Base-by-base conservation (phyloP, 768 basidiomycete species). In the Zangia roseola region DNA sequence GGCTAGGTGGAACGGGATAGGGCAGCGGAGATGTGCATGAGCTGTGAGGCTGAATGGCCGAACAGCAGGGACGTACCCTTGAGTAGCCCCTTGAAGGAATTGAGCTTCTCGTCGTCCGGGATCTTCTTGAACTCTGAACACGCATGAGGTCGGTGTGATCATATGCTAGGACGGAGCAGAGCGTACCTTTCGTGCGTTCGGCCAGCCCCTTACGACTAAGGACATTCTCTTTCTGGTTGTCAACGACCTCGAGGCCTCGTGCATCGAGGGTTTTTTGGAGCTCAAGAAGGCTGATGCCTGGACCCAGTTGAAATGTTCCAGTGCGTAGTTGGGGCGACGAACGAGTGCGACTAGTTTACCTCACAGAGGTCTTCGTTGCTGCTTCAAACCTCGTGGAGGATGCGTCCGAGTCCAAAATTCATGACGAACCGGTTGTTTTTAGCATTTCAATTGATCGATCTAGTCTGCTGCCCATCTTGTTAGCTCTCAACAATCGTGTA, bases 141-240 rank as follows among this genome's bases (percentile, higher is more conserved):
- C 23, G n/a, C 3, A 16, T 36, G 48, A 14, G 28, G 28, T 36
- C 2, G 6, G 16, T 35, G 10, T 8, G 35, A 19, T 4, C 12
- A 10, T 17, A 8, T 16, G 45, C n/a, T 14, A 40, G 21, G 10
- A 25, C 2, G 17, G 26, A 24, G 5, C 2, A 13, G 35, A 45
- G 17, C 23, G 10, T 33, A 90, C 95, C 95, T 75, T 95, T 91
- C 0, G 97, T 99, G 67, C 89, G 87, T 72, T 98, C 97, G 1
- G 95, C 91, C 19, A 99, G 76, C 45, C 85, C 88, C 69, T 97
- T 99, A 36, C 97, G 80, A 10, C 94, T 94, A 3, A 99, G 77
- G 38, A 97, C 78, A 56, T 89, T 92, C 74, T 98, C 95, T 74
- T 97, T 99, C 76, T 97, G 94, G 71, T 94, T 94, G 76, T 98